Conservation (phyloP, 2,329 filamentous ascomycete species). For the Penicillium sp. region DNA sequence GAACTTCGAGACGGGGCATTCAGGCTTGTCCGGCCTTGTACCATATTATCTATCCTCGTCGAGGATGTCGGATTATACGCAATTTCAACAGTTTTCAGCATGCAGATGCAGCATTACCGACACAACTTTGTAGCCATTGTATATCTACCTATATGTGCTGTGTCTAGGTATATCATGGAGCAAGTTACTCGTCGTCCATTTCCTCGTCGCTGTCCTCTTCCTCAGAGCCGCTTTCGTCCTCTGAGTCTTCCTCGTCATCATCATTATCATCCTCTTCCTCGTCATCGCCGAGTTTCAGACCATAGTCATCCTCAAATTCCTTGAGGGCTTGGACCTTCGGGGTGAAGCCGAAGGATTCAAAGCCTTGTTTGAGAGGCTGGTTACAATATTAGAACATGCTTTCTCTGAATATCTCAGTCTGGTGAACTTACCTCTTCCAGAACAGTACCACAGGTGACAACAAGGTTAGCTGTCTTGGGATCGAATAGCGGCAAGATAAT, state of each 20-base stretch:
- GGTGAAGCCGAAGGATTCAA: conserved; percentile 72
- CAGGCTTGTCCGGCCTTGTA: conserved; percentile 18
- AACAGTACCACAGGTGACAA: conserved; percentile 80
- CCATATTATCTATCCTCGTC: conserved; percentile 16
- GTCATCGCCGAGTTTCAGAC: conserved; percentile 61
- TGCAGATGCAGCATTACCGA: not conserved
- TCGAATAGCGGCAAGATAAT: conserved; percentile 76
- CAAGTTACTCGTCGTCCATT: conserved; percentile 25
- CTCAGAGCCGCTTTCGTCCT: conserved; percentile 44
- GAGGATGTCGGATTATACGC: conserved; percentile 16
- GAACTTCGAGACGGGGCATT: conserved; percentile 1
- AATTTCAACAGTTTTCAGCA: conserved; percentile 7
- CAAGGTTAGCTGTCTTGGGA: conserved; percentile 73
- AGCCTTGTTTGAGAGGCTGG: conserved; percentile 69
- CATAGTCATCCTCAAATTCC: conserved; percentile 86
- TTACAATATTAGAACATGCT: conserved; percentile 10
- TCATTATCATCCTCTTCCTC: conserved; percentile 60
- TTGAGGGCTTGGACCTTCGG: conserved; percentile 68
- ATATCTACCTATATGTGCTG: conserved; percentile 11
- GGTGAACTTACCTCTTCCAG: conserved; percentile 69
- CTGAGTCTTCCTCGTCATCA: conserved; percentile 44
- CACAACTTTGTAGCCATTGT: conserved; percentile 6
- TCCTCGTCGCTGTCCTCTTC: conserved; percentile 46
- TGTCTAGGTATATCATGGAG: conserved; percentile 8
- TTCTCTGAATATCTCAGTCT: not conserved